These are phyloP conservation scores for Flagelloscypha sp. DNA, from an alignment of 768 basidiomycete species.

Conservation along the genomic window DNA sequence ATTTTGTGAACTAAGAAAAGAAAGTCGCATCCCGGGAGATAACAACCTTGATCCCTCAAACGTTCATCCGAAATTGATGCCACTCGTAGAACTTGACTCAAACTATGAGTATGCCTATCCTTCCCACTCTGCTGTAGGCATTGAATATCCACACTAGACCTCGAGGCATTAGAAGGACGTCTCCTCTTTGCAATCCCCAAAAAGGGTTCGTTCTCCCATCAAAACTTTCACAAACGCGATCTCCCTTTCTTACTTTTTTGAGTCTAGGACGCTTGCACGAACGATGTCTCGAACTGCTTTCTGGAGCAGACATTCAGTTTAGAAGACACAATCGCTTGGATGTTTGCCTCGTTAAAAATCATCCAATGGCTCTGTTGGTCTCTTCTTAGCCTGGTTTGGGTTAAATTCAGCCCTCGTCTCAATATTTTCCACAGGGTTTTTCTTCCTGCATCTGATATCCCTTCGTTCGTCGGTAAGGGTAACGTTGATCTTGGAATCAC, in stretches of 20 bases:
- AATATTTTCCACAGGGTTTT: conserved; percentile 59
- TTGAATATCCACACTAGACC: conserved; percentile 29
- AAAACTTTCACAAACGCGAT: not conserved
- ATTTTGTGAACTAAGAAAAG: no score
- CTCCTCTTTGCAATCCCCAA: conserved; percentile 94
- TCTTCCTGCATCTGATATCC: conserved; percentile 93
- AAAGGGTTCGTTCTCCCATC: conserved; percentile 55
- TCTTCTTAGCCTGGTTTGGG: not conserved
- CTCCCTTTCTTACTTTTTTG: conserved; percentile 5
- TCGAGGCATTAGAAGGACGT: conserved; percentile 76
- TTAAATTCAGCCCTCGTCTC: not conserved
- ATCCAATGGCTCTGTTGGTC: conserved; percentile 84
- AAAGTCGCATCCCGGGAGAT: no score
- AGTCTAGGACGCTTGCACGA: conserved; percentile 76
- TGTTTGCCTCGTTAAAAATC: conserved; percentile 89
- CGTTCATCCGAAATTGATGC: no score
- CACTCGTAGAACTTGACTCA: no score
- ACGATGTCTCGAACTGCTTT: conserved; percentile 66
- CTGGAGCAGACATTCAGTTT: conserved; percentile 95
- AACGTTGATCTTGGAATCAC: conserved; percentile 96
- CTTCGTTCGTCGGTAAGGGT: conserved; percentile 96
- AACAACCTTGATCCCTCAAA: no score
- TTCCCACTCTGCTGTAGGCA: no score
- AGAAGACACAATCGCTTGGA: conserved; percentile 81
- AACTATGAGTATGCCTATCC: no score